Percentiles rank a stretch among this genome's conserved stretches.
Conservation (phyloP, 306 rosid genomes). For the Castanea crenata region DNA sequence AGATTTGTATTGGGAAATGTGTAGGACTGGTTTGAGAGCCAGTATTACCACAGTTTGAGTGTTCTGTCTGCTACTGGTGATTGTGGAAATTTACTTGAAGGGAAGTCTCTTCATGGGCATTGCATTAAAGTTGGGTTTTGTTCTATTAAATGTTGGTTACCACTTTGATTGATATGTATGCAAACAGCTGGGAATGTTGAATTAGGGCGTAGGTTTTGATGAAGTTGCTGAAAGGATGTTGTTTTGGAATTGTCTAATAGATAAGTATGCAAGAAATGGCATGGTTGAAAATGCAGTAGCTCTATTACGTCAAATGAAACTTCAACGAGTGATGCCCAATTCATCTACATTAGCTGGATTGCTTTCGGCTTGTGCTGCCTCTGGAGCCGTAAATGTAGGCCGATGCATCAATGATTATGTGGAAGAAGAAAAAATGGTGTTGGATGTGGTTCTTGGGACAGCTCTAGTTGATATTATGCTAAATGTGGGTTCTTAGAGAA, state of each 20-base stretch:
- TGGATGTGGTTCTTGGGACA: slow-evolving; percentile 67
- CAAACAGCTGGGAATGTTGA: slow-evolving; percentile 37
- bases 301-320: slow-evolving; percentile 47
- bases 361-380: slow-evolving; percentile 61
- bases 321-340: slow-evolving; percentile 42
- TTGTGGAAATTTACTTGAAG: slow-evolving; percentile 28
- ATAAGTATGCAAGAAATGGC: slow-evolving; percentile 51
- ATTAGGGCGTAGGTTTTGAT: slow-evolving; percentile 37
- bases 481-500: slow-evolving; percentile 66
- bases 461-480: slow-evolving; percentile 62
- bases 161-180: slow-evolving; percentile 58
- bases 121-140: slow-evolving; percentile 44
- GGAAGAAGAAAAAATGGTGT: slow-evolving; percentile 45
- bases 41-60: slow-evolving; percentile 41
- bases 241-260: slow-evolving; percentile 67
- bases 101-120: slow-evolving; percentile 48
- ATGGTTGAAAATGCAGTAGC: slow-evolving; percentile 46
- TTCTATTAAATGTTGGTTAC: slow-evolving; percentile 47
- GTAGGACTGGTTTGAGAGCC: slow-evolving; percentile 36
- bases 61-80: slow-evolving; percentile 58
- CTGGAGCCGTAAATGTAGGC: slow-evolving; percentile 41
- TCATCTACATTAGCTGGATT: slow-evolving; percentile 61
- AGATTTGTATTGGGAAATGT: slow-evolving; percentile 44
- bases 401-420: slow-evolving; percentile 33
- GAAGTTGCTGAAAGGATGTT: slow-evolving; percentile 53